Conservation (phyloP, 2,329 filamentous ascomycete genomes). For the Cercospora beticola region DNA sequence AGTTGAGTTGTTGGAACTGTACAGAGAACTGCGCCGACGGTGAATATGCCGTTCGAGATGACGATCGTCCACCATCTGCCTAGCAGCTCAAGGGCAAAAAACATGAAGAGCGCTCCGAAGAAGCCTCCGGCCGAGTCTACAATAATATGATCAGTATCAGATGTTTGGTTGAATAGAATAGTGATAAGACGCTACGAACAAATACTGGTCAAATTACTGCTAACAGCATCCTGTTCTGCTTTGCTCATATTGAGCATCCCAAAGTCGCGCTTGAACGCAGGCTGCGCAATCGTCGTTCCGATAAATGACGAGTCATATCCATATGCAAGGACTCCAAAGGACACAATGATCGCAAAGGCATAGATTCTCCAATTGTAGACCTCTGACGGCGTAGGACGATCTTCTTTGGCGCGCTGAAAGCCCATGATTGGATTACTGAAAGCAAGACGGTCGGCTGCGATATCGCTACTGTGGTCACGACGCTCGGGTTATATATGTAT, state of each 20-base stretch:
- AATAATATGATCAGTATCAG: neutral
- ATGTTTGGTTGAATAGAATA: neutral
- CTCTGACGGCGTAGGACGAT: constrained; percentile 56
- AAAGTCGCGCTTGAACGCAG: constrained; percentile 51
- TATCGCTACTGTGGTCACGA: neutral
- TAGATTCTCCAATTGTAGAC: constrained; percentile 58
- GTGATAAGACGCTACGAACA: constrained; percentile 15
- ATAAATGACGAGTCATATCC: constrained; percentile 58
- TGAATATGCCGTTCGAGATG: constrained; percentile 47
- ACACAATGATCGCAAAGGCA: constrained; percentile 49
- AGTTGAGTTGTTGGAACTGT: constrained; percentile 43
- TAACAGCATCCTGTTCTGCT: constrained; percentile 42
- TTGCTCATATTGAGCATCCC: constrained; percentile 37
- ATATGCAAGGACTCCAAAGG: constrained; percentile 49
- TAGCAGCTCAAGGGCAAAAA: constrained; percentile 47
- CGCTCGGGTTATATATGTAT: neutral
- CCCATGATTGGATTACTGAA: constrained; percentile 16
- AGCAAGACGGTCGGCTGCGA: neutral
- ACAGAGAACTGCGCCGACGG: constrained; percentile 49
- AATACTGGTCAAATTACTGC: constrained; percentile 52
- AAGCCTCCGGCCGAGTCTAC: constrained; percentile 51
- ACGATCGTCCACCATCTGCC: constrained; percentile 55
- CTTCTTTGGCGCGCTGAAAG: constrained; percentile 52
- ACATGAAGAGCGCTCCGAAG: constrained; percentile 54
- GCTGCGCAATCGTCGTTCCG: constrained; percentile 54